Percentiles rank a stretch among this genome's conserved stretches.
phyloP scores from a whole-genome alignment of 345 rosid species.

The Populus davidiana region DNA sequence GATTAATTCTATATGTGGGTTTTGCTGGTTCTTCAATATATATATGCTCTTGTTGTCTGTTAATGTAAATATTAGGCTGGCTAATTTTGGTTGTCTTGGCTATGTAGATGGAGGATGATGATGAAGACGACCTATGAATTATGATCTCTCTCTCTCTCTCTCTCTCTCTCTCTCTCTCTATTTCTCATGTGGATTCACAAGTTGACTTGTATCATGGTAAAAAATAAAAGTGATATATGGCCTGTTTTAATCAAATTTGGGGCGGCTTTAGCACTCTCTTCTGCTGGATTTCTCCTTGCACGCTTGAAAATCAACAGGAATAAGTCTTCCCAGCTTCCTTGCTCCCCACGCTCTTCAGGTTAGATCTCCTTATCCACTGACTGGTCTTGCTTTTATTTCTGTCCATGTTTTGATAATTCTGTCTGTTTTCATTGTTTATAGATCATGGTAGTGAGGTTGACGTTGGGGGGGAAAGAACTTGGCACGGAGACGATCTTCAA shows the following conservation, averaged over 20 bases:
- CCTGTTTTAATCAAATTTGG: slow-evolving; percentile 60
- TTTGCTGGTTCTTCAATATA: background rate
- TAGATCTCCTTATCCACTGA: background rate
- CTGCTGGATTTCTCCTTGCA: slow-evolving; percentile 67
- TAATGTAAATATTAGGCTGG: background rate
- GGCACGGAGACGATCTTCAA: slow-evolving; percentile 19
- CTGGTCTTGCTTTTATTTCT: background rate
- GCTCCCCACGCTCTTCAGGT: slow-evolving; percentile 37
- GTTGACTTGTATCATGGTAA: slow-evolving; percentile 23
- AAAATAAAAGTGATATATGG: slow-evolving; percentile 49
- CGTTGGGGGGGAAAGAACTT: slow-evolving; percentile 10
- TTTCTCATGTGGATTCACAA: background rate
- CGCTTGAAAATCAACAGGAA: slow-evolving; percentile 40
- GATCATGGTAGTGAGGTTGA: slow-evolving; percentile 29
- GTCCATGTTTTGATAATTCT: background rate
- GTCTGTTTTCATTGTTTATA: slow-evolving; percentile 12
- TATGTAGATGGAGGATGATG: slow-evolving; percentile 49
- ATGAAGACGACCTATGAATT: slow-evolving; percentile 24
- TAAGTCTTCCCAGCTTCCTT: slow-evolving; percentile 39
- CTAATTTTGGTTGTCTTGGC: slow-evolving; percentile 5
- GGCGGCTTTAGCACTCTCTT: slow-evolving; percentile 62
- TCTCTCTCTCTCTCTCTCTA: background rate
- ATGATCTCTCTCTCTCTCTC: slow-evolving; percentile 2
- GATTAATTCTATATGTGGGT: background rate
- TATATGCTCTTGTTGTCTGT: background rate